Base-by-base conservation (phyloP, 345 rosid species). In the Salix viminalis region DNA sequence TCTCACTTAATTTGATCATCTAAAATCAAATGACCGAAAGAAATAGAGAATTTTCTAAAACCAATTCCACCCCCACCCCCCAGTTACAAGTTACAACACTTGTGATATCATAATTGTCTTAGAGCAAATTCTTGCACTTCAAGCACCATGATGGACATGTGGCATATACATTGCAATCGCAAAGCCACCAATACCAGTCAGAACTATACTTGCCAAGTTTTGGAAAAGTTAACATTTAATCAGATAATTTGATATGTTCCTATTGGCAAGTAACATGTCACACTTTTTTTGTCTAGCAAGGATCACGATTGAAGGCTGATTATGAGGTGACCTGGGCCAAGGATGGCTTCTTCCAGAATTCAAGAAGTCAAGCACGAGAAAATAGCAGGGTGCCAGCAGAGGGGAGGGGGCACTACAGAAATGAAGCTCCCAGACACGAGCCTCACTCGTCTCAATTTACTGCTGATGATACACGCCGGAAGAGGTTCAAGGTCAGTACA, bases 291-390 rank as follows among this genome's bases (percentile, higher is more conserved):
- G 82, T 50, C 18, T 90, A 95, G 99, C 90, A 93, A 90, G 97
- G 99, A 65, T 87, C 96, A 50, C 83, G 89, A 75, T 54, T 90
- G 84, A 89, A 84, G 83, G 94, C 97, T 74, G 97, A 91, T 84
- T 95, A 87, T 77, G 96, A 89, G 76, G 90, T 91, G 58, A 86
- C 90, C 71, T 92, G 95, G 97, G 90, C 89, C 85, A 90, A 87
- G 81, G 91, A 88, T 77, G 90, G 89, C 78, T 86, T 86, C 83
- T 94, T 92, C 87, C 83, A 82, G 32, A 85, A 82, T 83, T 80
- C 87, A 8, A 88, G 90, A 83, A 86, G 79, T 80, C 84, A 83
- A 67, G 80, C 77, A 48, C 83, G 79, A 75, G 88, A 83, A 74
- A 86, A 76, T 24, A 67, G 82, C 79, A 79, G 82, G 70, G 79